Base-by-base conservation (phyloP, 768 basidiomycete species). In the Lentinula boryana region DNA sequence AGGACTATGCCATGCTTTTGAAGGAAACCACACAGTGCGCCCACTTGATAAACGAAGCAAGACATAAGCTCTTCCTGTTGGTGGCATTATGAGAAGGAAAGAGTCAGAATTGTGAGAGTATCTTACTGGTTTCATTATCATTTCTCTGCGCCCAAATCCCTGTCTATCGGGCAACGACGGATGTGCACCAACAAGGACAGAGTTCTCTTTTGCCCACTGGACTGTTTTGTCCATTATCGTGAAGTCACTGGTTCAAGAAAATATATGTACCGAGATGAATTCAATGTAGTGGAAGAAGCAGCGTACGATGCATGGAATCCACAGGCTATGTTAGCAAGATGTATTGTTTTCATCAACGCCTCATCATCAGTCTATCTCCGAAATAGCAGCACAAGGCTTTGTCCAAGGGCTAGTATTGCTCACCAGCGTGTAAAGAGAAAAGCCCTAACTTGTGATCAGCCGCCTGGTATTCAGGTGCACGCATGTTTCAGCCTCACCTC, bases 201-300 rank as follows among this genome's bases (percentile, higher is more conserved):
- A 74, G 66, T 86, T 74, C 38, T 70, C 65, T 64, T 86, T 86
- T 2, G 87, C 87, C 4, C 85, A 74, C 1, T 63, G 60, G 2
- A 87, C 84, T 0, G 86, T 88, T 66, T 80, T 74, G 63, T 82
- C 76, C 87, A 89, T 89, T 53, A 87, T 78, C 0, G 80, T 76
- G 63, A 86, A 86, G 67, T 88, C 86, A 0, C 84, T 83, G 21
- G 46, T 33, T 46, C 12, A 15, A n/a, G 10, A 10, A 33, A 27
- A 36, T 33, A 12, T 3, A 0, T 33, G 16, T n/a, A 12, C n/a
- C n/a, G 21, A 38, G 36, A 43, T 56, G 15, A 5, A 53, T 21
- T 16, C 7, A 9, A n/a, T 21, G 5, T 5, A 7, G 5, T 32
- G 9, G 41, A 57, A 46, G 16, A 41, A 4, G 8, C 2, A 21